A percentile compares a stretch with the other conserved stretches of the same genome.
Evolutionary conservation across 495 filamentous ascomycete genomes (phyloP).

Genomic region (Polyplosphaeria fusca): DNA sequence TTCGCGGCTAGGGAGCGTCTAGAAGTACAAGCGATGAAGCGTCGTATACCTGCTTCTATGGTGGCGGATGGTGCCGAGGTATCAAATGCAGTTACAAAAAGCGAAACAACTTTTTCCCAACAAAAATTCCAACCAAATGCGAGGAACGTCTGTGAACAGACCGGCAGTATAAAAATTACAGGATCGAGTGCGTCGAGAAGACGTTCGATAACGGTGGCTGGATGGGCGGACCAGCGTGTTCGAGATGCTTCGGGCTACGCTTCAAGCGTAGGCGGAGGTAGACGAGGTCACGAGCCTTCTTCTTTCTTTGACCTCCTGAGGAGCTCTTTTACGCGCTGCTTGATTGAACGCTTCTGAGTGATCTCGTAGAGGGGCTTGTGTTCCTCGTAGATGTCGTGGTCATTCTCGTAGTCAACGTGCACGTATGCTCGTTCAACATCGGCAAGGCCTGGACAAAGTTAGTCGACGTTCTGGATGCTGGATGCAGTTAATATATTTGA

Average conservation of each 20-base stretch:
- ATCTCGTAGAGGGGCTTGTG: slow-evolving; percentile 54
- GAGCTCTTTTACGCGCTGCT: slow-evolving; percentile 25
- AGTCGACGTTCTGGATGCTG: neutral
- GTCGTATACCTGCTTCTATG: neutral
- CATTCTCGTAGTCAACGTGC: slow-evolving; percentile 51
- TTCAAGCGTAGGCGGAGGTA: neutral
- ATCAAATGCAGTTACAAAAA: neutral
- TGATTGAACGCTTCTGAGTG: slow-evolving; percentile 22
- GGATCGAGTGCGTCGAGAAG: neutral
- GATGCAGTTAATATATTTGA: neutral
- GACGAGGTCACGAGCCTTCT: neutral
- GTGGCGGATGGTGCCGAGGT: neutral
- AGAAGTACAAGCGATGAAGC: neutral
- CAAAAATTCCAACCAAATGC: neutral
- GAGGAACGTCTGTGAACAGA: neutral
- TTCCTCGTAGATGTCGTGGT: slow-evolving; percentile 50
- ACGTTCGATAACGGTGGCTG: neutral
- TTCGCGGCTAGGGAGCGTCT: neutral
- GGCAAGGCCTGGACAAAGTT: slow-evolving; percentile 37
- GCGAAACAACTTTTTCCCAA: neutral
- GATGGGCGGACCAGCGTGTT: neutral
- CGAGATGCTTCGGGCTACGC: neutral
- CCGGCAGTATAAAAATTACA: neutral
- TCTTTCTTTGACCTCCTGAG: slow-evolving; percentile 12
- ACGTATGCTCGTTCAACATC: slow-evolving; percentile 57